Evolutionary conservation across 148 eudicot genomes (phyloP).

Genomic region (Chenopodium formosanum): DNA sequence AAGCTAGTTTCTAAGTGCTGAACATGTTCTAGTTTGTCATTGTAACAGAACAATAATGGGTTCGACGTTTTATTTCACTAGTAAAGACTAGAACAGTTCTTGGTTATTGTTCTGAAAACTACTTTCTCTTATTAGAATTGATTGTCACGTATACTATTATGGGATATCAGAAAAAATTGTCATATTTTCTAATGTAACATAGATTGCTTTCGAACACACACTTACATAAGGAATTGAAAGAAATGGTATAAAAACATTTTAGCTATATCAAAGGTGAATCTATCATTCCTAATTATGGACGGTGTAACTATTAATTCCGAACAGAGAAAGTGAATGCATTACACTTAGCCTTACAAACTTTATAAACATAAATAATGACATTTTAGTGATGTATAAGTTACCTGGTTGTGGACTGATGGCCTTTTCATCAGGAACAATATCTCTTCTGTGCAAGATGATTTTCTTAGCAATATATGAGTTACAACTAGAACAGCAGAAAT

Average conservation of each 20-base stretch:
- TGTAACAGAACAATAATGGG: background rate
- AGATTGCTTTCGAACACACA: background rate
- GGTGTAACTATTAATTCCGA: background rate
- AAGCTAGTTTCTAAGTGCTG: background rate
- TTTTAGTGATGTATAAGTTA: slow-evolving; percentile 4
- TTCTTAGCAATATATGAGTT: slow-evolving; percentile 76
- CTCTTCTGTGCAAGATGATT: slow-evolving; percentile 69
- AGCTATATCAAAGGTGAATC: too few relatives aligned
- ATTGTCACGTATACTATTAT: background rate
- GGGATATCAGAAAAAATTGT: slow-evolving; percentile 25
- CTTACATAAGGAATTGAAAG: too few relatives aligned
- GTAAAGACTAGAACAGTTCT: background rate
- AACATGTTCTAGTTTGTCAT: background rate
- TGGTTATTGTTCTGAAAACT: background rate
- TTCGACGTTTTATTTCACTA: background rate
- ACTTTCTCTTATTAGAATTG: background rate
- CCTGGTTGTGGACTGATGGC: slow-evolving; percentile 4
- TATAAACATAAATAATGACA: background rate
- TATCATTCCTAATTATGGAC: background rate
- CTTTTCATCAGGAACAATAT: slow-evolving; percentile 38
- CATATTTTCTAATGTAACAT: slow-evolving; percentile 25
- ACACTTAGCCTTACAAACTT: slow-evolving; percentile 18
- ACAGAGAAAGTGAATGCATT: slow-evolving; percentile 8
- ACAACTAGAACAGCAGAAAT: slow-evolving; percentile 76
- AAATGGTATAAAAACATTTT: too few relatives aligned